These are phyloP conservation scores for Aspergillus fijiensis DNA, from an alignment of 2,329 filamentous ascomycete species.

Conservation along the genomic window DNA sequence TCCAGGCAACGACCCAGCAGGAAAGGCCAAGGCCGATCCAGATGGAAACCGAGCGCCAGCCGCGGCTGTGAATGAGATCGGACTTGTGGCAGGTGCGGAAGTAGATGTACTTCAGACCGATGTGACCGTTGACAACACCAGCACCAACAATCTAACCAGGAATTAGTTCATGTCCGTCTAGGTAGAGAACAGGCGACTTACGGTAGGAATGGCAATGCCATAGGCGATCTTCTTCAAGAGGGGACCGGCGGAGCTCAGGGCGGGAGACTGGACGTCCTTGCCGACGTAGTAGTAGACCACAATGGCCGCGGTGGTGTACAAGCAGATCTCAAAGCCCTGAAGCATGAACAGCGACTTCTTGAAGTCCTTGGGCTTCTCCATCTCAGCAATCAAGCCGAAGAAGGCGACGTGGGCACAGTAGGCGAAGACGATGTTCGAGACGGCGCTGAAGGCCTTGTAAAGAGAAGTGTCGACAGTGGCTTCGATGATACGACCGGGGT, in stretches of 20 bases:
- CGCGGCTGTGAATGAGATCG: slow-evolving; percentile 51
- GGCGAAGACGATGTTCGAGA: slow-evolving; percentile 10
- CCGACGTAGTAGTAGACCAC: slow-evolving; percentile 68
- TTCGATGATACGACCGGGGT: slow-evolving; percentile 36
- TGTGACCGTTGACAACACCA: slow-evolving; percentile 66
- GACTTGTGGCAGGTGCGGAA: slow-evolving; percentile 62
- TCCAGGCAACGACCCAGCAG: slow-evolving; percentile 61
- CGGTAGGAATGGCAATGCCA: slow-evolving; percentile 64
- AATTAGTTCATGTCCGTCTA: background rate
- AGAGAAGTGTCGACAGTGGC: slow-evolving; percentile 48
- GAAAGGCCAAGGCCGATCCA: slow-evolving; percentile 59
- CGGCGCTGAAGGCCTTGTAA: slow-evolving; percentile 53
- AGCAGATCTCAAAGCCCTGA: slow-evolving; percentile 55
- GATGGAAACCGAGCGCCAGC: slow-evolving; percentile 48
- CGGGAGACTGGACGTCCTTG: slow-evolving; percentile 60
- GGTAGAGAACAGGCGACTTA: slow-evolving; percentile 8
- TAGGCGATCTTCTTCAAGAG: slow-evolving; percentile 63
- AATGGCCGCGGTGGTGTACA: slow-evolving; percentile 64
- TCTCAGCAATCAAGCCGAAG: slow-evolving; percentile 64
- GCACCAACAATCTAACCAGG: slow-evolving; percentile 58
- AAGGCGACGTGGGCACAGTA: slow-evolving; percentile 58
- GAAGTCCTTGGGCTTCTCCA: slow-evolving; percentile 59
- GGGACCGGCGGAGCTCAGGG: slow-evolving; percentile 60
- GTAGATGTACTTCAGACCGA: slow-evolving; percentile 65
- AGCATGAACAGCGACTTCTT: slow-evolving; percentile 61